Percentiles rank a stretch among this genome's conserved stretches.
These are phyloP conservation scores for Starmerella sirachaensis DNA, from an alignment of 805 yeast species.

Conservation along the genomic window DNA sequence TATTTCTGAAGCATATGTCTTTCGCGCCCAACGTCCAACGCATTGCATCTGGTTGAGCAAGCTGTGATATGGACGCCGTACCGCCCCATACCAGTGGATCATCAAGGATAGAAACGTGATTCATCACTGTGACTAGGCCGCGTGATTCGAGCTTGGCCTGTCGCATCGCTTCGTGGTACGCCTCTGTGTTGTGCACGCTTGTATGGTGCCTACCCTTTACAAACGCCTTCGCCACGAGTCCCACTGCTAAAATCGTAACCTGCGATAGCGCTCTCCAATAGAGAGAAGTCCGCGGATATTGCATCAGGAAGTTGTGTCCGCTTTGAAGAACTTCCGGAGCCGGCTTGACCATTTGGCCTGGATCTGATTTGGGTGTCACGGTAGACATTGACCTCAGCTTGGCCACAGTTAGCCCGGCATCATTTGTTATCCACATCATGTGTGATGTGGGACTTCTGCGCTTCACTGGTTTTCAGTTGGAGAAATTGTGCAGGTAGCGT, in stretches of 20 bases:
- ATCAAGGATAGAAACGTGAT: slow-evolving; percentile 61
- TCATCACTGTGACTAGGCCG: slow-evolving; percentile 75
- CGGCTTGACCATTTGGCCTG: no score
- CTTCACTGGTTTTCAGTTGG: no score
- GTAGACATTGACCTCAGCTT: no score
- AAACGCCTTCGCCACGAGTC: slow-evolving; percentile 50
- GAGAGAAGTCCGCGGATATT: slow-evolving; percentile 46
- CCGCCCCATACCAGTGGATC: slow-evolving; percentile 88
- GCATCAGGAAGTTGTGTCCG: slow-evolving; percentile 58
- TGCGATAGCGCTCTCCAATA: slow-evolving; percentile 62
- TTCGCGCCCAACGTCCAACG: slow-evolving; percentile 95
- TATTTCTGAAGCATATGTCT: slow-evolving; percentile 59
- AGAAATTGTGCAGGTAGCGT: no score
- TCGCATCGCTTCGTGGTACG: slow-evolving; percentile 51
- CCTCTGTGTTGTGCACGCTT: slow-evolving; percentile 47
- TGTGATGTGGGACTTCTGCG: no score
- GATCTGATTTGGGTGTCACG: not conserved
- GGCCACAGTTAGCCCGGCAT: no score
- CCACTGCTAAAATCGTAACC: slow-evolving; percentile 54
- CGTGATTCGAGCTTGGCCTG: slow-evolving; percentile 56
- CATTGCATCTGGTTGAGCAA: slow-evolving; percentile 48
- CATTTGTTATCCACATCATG: no score
- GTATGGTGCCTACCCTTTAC: slow-evolving; percentile 55
- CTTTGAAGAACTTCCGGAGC: not conserved
- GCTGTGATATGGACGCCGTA: slow-evolving; percentile 59